phyloP scores from a whole-genome alignment of 306 rosid genomes.

The Prunus mongolica region DNA sequence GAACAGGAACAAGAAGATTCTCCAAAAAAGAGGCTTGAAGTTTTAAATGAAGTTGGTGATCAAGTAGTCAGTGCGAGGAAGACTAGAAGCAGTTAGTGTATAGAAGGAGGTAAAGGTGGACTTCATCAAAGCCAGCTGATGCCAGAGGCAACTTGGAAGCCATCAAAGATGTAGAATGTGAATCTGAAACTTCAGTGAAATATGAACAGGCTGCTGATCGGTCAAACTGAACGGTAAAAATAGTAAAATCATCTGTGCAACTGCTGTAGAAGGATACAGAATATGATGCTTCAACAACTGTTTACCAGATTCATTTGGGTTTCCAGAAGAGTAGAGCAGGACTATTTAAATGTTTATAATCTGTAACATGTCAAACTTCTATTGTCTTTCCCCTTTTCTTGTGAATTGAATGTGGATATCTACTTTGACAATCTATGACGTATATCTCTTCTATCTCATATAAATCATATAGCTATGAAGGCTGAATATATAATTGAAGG shows the following conservation, averaged over 20 bases:
- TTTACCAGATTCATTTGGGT: background rate
- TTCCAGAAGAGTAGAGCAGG: background rate
- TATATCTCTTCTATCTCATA: background rate
- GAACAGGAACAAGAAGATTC: constrained; percentile 24
- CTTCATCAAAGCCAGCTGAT: background rate
- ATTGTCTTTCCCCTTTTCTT: background rate
- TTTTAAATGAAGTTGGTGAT: constrained; percentile 2
- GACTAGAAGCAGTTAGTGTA: constrained; percentile 2
- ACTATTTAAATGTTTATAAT: background rate
- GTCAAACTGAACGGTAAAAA: background rate
- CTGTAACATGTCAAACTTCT: background rate
- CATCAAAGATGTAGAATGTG: constrained; percentile 3
- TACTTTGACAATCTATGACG: background rate
- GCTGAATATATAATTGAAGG: background rate
- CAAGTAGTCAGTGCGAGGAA: constrained; percentile 13
- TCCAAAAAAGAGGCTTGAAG: constrained; percentile 17
- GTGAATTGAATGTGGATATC: background rate
- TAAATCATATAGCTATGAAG: background rate
- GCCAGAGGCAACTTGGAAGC: background rate
- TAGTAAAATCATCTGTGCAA: background rate
- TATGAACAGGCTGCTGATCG: background rate
- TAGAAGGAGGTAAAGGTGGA: constrained; percentile 15
- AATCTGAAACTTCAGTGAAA: background rate
- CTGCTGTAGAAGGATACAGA: background rate
- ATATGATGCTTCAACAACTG: background rate